Evolutionary conservation across 2,329 filamentous ascomycete species (phyloP), one percentile per base, ranked within the genome.

Genomic region (Neonectria hederae): DNA sequence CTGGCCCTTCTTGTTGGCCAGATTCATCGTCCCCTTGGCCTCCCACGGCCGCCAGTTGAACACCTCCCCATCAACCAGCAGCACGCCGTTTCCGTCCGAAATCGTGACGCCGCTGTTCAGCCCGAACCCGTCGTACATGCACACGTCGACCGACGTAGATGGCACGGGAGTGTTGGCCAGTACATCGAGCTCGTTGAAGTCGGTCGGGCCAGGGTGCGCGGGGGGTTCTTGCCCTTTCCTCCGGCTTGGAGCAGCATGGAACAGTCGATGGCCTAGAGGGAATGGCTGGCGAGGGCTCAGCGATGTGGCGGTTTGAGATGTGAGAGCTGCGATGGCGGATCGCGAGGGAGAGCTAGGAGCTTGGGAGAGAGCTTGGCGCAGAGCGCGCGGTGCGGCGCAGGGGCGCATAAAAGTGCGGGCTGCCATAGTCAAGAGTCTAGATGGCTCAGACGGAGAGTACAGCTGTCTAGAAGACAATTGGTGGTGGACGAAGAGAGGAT

Each of bases 1-100:
- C 77, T 97, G 92, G 0, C 93, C 92, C 78, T 91, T 94, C 51
- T 78, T 80, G 78, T 97, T 97, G 59, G 91, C 76, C 72, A 97
- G 80, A 72, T 75, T 80, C 78, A 75, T 80, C 54, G 74, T 76
- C 55, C 78, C 74, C 70, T 78, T 81, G 4, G 77, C 78, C 65
- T 86, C 79, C 93, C 95, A 97, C 5, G 96, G 96, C 75, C 87
- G 83, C 96, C 96, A 99, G 54, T 84, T 81, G 77, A 97, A 98
- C 1, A 91, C 94, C 79, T 98, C 94, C 6, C 95, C 95, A 43
- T 89, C 90, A 2, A 97, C 86, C 5, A 99, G 84, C 66, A 99
- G 76, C 26, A 94, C 86, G 0, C 93, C 95, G 55, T 88, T 85
- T 0, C 90, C 90, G 49, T 87, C 88, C 2, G 82, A 81, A 30